Evolutionary conservation across 2,329 filamentous ascomycete species (phyloP).

Genomic region (Beauveria pseudobassiana): DNA sequence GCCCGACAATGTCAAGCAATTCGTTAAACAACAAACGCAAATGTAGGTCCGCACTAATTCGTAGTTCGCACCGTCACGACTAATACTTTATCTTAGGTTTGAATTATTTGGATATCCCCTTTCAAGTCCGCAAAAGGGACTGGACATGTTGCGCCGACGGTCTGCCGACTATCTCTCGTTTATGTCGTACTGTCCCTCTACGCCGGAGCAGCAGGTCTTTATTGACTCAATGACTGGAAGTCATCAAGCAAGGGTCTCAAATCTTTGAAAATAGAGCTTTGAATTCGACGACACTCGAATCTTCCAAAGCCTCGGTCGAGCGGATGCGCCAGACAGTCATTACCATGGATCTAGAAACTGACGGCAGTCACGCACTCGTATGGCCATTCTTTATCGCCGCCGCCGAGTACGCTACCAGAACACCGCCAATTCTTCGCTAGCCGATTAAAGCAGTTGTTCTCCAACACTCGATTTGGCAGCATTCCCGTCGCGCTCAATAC

Average conservation of each 20-base stretch:
- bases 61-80: neutral
- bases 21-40: slow-evolving; percentile 25
- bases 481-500: slow-evolving; percentile 28
- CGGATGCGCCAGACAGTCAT: slow-evolving; percentile 23
- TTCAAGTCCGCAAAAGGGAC: slow-evolving; percentile 21
- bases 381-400: slow-evolving; percentile 35
- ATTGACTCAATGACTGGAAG: slow-evolving; percentile 17
- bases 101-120: slow-evolving; percentile 23
- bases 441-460: slow-evolving; percentile 23
- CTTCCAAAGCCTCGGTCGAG: slow-evolving; percentile 24
- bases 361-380: slow-evolving; percentile 30
- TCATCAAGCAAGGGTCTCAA: slow-evolving; percentile 20
- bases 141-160: slow-evolving; percentile 16
- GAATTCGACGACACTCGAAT: slow-evolving; percentile 7
- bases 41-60: slow-evolving; percentile 17
- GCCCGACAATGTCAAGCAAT: slow-evolving; percentile 15
- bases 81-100: slow-evolving; percentile 17
- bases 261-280: slow-evolving; percentile 21
- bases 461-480: slow-evolving; percentile 28
- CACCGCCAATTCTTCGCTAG: slow-evolving; percentile 29
- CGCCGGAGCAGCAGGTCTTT: slow-evolving; percentile 14
- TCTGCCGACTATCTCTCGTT: slow-evolving; percentile 22
- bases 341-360: slow-evolving; percentile 19
- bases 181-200: slow-evolving; percentile 16
- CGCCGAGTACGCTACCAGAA: slow-evolving; percentile 26